Evolutionary conservation across 108 stramenopile species (phyloP).

Genomic region (Nitzschia inconspicua): DNA sequence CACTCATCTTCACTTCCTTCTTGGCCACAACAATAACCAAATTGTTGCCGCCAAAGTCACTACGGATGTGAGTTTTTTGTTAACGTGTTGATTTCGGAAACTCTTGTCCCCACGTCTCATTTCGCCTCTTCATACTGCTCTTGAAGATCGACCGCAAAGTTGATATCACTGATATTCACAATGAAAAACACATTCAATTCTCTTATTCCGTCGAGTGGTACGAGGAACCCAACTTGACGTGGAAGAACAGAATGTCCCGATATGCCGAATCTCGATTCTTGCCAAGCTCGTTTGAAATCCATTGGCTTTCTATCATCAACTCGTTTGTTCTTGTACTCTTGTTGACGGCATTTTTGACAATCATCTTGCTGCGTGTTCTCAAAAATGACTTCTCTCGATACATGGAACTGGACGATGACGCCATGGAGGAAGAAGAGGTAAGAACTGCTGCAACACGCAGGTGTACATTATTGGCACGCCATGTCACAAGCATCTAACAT

Average conservation of each 20-base stretch:
- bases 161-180: conserved; percentile 85
- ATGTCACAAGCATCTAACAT: not conserved
- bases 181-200: conserved; percentile 77
- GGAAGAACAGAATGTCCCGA: conserved; percentile 84
- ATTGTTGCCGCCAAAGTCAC: conserved; percentile 90
- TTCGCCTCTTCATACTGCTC: not conserved
- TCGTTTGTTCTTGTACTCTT: conserved; percentile 95
- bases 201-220: conserved; percentile 93
- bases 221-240: conserved; percentile 64
- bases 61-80: conserved; percentile 53
- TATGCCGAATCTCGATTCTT: conserved; percentile 88
- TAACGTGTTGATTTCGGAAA: not conserved
- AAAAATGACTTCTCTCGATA: conserved; percentile 97
- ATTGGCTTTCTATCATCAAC: conserved; percentile 98
- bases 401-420: conserved; percentile 93
- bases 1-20: conserved; percentile 88
- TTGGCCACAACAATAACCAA: conserved; percentile 87
- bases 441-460: conserved; percentile 5
- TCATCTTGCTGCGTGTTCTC: conserved; percentile 93
- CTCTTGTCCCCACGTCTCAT: not conserved
- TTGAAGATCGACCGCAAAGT: conserved; percentile 64
- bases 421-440: conserved; percentile 92
- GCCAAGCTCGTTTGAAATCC: conserved; percentile 85
- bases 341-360: conserved; percentile 93
- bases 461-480: not conserved